phyloP scores from a whole-genome alignment of 2,329 filamentous ascomycete genomes.

The Fusarium pininemorale region DNA sequence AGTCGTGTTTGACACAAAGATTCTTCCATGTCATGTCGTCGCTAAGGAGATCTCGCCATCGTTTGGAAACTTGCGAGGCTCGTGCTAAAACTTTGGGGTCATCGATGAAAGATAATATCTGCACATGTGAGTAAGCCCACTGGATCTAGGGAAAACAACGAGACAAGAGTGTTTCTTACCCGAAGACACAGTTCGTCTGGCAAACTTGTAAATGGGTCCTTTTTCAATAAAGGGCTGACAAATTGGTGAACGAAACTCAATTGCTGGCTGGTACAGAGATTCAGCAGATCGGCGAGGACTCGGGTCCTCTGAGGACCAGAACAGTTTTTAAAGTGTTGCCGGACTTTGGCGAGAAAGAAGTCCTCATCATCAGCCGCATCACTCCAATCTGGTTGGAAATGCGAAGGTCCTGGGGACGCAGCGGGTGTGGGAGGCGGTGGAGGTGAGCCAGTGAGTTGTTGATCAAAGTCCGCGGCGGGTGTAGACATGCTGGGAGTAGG shows the following conservation, averaged over 20 bases:
- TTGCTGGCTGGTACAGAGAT: constrained; percentile 93
- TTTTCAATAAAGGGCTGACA: constrained; percentile 92
- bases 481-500: constrained; percentile 74
- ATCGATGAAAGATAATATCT: constrained; percentile 97
- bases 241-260: constrained; percentile 97
- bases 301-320: constrained; percentile 80
- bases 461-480: constrained; percentile 70
- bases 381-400: constrained; percentile 76
- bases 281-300: constrained; percentile 86
- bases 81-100: constrained; percentile 93
- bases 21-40: constrained; percentile 99
- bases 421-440: constrained; percentile 73
- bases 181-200: constrained; percentile 93
- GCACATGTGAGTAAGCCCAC: constrained; percentile 13
- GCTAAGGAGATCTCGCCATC: constrained; percentile 92
- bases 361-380: constrained; percentile 83
- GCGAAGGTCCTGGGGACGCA: constrained; percentile 70
- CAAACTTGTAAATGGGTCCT: constrained; percentile 91
- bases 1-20: constrained; percentile 94
- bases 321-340: constrained; percentile 81
- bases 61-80: constrained; percentile 93
- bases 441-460: constrained; percentile 67
- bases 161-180: constrained; percentile 61
- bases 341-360: constrained; percentile 80
- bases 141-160: background rate